Conservation (phyloP, 164 flowering plant genomes). For the Vitis cinerea region DNA sequence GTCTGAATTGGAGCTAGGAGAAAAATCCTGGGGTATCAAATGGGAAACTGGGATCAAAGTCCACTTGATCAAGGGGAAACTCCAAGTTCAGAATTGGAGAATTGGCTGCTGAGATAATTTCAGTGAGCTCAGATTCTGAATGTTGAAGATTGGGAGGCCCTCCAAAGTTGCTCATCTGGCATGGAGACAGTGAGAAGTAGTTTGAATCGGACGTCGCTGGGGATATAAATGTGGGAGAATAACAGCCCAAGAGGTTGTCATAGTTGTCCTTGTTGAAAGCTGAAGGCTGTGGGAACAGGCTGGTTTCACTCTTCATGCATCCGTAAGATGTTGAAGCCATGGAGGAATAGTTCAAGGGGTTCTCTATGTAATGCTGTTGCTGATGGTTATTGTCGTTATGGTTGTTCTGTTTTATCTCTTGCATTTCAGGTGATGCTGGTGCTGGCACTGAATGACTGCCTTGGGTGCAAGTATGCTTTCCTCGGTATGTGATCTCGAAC, state of each 20-base stretch:
- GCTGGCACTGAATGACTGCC: slow-evolving; percentile 23
- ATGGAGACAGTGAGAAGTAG: slow-evolving; percentile 40
- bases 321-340: slow-evolving; percentile 29
- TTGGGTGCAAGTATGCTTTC: slow-evolving; percentile 63
- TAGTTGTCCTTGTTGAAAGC: slow-evolving; percentile 20
- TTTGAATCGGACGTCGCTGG: slow-evolving; percentile 66
- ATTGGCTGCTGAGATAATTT: slow-evolving; percentile 58
- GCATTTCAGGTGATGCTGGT: slow-evolving; percentile 40
- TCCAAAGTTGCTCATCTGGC: slow-evolving; percentile 32
- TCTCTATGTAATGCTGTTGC: slow-evolving; percentile 17
- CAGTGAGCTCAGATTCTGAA: slow-evolving; percentile 50
- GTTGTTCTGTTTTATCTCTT: slow-evolving; percentile 20
- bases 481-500: slow-evolving; percentile 76
- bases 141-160: slow-evolving; percentile 23
- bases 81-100: slow-evolving; percentile 64
- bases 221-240: slow-evolving; percentile 46
- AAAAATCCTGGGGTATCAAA: slow-evolving; percentile 43
- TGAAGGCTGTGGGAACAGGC: slow-evolving; percentile 11
- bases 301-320: slow-evolving; percentile 16
- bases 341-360: slow-evolving; percentile 32
- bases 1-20: slow-evolving; percentile 18
- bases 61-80: slow-evolving; percentile 39
- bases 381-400: slow-evolving; percentile 7
- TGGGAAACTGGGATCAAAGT: slow-evolving; percentile 48
- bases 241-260: slow-evolving; percentile 22